Evolutionary conservation across 1,139 yeast genomes (phyloP), one percentile per base, ranked within the genome.

Genomic region (Kodamaea ohmeri): DNA sequence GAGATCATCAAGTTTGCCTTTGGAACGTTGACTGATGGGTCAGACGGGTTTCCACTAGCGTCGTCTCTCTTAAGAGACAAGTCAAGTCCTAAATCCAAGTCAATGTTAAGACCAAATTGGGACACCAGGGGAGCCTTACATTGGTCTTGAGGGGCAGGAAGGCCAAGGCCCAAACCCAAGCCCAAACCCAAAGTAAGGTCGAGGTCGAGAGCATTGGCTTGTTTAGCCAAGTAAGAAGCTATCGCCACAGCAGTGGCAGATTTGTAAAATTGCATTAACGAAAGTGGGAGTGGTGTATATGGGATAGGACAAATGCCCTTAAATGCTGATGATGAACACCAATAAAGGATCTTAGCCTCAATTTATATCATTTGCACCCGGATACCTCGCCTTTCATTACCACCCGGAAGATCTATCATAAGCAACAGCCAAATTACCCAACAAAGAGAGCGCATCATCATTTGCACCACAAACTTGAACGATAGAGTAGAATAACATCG

Each of bases 1-100:
- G 55, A 47, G 28, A 61, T 60, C 20, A 53, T 46, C 40, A 61
- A 56, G 19, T 53, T 52, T 32, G 65, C 64, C 46, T 55, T 55
- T 36, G 65, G 65, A 44, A 56, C 53, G 44, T 39, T 43, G 36
- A 37, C 14, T 13, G 27, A 9, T 16, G 34, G 22, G 34, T 39
- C 42, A 40, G 49, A 42, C 40, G 39, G 42, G 27, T 40, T 43
- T n/a, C 38, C 18, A 19, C 34, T 39, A 3, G 25, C 38, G 18
- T 38, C 25, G 8, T 37, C 46, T 40, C 37, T 36, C 37, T 35
- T 34, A 32, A 38, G 38, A 39, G 34, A 42, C 26, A 49, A 32
- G 45, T 46, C 36, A 18, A 48, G 22, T 24, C 45, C 50, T 17
- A 49, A 25, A 18, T 47, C 42, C 36, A 50, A 42, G 31, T 45